These are phyloP conservation scores for Schizophyllum commune DNA, from an alignment of 1,284 basidiomycete species.

Conservation along the genomic window DNA sequence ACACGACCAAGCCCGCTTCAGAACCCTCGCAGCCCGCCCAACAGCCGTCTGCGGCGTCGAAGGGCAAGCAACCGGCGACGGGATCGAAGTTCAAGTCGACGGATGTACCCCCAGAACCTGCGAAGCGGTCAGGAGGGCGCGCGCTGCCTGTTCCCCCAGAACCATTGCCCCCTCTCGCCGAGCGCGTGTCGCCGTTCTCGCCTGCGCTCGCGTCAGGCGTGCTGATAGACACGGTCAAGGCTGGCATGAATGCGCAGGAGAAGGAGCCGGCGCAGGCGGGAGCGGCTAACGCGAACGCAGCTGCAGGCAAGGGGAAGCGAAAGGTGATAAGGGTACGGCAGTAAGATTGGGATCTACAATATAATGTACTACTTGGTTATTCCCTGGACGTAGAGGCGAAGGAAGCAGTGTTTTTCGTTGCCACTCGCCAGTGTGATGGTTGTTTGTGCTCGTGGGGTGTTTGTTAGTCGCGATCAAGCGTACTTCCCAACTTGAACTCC, in stretches of 20 bases:
- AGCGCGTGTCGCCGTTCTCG: constrained; percentile 55
- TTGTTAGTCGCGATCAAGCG: not conserved
- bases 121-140: constrained; percentile 2
- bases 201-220: constrained; percentile 68
- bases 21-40: constrained; percentile 9
- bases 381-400: too few species aligned
- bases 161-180: constrained; percentile 45
- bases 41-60: constrained; percentile 16
- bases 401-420: too few species aligned
- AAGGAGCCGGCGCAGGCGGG: constrained; percentile 23
- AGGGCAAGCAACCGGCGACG: constrained; percentile 28
- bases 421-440: not conserved
- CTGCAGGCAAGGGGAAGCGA: constrained; percentile 59
- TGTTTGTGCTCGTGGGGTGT: not conserved
- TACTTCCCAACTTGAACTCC: not conserved
- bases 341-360: not conserved
- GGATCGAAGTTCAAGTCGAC: constrained; percentile 29
- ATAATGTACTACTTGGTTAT: too few species aligned
- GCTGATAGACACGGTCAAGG: constrained; percentile 70
- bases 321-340: constrained; percentile 69
- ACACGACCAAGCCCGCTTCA: constrained; percentile 20
- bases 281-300: constrained; percentile 24
- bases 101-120: constrained; percentile 18
- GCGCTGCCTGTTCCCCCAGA: constrained; percentile 28
- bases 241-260: constrained; percentile 65